Evolutionary conservation across 345 rosid species (phyloP).

Genomic region (Eucalyptus rudis): DNA sequence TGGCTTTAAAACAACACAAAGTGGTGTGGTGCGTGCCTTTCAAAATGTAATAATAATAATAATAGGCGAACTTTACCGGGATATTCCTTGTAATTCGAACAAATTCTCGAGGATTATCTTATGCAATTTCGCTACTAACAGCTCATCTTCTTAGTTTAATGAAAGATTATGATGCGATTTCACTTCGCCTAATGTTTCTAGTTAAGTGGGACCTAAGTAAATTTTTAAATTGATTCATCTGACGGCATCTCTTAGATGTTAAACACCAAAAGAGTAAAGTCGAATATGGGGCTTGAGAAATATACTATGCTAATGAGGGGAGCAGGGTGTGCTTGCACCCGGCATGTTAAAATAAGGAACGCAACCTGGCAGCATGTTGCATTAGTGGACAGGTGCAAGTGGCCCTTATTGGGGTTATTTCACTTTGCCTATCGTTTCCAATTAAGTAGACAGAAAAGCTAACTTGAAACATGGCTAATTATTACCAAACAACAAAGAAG

Average conservation of each 20-base stretch:
- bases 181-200: neutral
- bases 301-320: no score
- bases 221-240: no score
- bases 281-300: no score
- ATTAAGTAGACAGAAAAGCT: neutral
- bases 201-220: neutral
- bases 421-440: neutral
- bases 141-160: neutral
- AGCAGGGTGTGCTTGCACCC: no score
- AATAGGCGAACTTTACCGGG: neutral
- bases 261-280: no score
- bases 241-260: no score
- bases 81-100: neutral
- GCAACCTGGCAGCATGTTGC: rapidly evolving
- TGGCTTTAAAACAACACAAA: neutral
- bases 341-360: no score
- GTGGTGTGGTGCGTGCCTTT: neutral
- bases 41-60: neutral
- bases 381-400: no score
- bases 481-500: neutral
- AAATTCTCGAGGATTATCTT: neutral
- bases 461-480: neutral
- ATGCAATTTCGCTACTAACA: neutral
- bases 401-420: neutral
- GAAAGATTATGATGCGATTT: neutral